Conservation (phyloP, 805 yeast species). For the Sungouiella blattae region DNA sequence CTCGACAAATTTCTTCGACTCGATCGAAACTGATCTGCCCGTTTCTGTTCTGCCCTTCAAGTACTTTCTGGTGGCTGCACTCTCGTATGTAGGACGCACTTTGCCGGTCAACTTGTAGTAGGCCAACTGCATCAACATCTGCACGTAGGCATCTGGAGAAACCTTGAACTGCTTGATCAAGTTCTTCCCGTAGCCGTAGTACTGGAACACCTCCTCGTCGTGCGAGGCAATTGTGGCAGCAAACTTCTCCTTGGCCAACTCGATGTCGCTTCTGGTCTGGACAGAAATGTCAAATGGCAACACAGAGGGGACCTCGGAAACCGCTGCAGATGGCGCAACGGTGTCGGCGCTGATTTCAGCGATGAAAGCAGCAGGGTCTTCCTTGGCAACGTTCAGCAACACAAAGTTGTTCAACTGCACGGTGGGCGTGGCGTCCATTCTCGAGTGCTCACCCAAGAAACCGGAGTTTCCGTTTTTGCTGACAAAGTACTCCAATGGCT, state of each 20-base stretch:
- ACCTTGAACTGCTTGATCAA: slow-evolving; percentile 78
- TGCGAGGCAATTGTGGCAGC: slow-evolving; percentile 56
- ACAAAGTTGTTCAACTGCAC: slow-evolving; percentile 79
- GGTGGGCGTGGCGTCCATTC: slow-evolving; percentile 98
- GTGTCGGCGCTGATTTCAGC: slow-evolving; percentile 20
- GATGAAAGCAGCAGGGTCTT: slow-evolving; percentile 36
- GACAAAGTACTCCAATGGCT: slow-evolving; percentile 82
- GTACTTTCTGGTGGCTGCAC: slow-evolving; percentile 89
- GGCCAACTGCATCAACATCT: slow-evolving; percentile 87
- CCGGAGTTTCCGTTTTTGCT: slow-evolving; percentile 85
- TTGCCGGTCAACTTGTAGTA: slow-evolving; percentile 79
- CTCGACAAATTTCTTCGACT: slow-evolving; percentile 65
- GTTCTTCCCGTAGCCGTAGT: slow-evolving; percentile 81
- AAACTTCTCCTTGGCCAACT: slow-evolving; percentile 55
- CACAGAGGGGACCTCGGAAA: slow-evolving; percentile 17
- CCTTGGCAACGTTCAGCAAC: slow-evolving; percentile 50
- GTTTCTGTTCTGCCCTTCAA: slow-evolving; percentile 93
- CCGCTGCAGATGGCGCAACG: slow-evolving; percentile 7
- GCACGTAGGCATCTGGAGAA: slow-evolving; percentile 92
- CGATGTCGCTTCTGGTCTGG: slow-evolving; percentile 47
- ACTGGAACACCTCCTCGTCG: slow-evolving; percentile 75
- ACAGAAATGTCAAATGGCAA: slow-evolving; percentile 61
- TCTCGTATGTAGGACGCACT: slow-evolving; percentile 88
- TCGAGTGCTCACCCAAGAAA: slow-evolving; percentile 93
- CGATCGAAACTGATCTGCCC: slow-evolving; percentile 77